Conservation (phyloP, 768 basidiomycete species). For the Leucosporidium creatinivorum region DNA sequence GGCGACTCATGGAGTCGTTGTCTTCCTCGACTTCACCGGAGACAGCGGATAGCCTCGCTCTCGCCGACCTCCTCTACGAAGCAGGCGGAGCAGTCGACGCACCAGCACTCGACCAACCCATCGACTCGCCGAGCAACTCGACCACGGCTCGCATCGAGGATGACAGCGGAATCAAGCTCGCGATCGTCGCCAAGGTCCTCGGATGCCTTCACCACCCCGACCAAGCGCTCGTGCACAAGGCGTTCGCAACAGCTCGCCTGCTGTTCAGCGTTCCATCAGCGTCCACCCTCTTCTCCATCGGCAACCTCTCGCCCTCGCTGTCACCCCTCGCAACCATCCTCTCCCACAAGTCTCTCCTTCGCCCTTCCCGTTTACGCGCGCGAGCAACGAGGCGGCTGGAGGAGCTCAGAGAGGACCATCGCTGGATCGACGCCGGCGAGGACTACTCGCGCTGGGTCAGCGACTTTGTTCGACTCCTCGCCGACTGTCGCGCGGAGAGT, state of each 20-base stretch:
- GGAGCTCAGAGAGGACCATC: background rate
- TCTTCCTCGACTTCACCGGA: background rate
- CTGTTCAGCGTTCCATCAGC: slow-evolving; percentile 8
- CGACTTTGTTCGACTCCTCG: slow-evolving; percentile 20
- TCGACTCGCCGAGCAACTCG: background rate
- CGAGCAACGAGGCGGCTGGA: background rate
- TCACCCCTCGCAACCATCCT: slow-evolving; percentile 1
- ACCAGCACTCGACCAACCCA: slow-evolving; percentile 7
- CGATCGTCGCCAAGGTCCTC: slow-evolving; percentile 6
- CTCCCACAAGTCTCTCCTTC: background rate
- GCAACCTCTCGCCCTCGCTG: background rate
- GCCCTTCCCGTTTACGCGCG: background rate
- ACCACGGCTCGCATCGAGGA: background rate
- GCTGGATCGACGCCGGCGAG: background rate
- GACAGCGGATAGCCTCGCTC: slow-evolving; percentile 12
- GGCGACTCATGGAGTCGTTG: slow-evolving; percentile 18
- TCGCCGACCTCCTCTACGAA: slow-evolving; percentile 24
- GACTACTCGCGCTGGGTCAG: slow-evolving; percentile 15
- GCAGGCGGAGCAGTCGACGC: slow-evolving; percentile 2
- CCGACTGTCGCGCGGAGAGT: slow-evolving; percentile 19
- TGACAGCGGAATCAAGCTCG: slow-evolving; percentile 15
- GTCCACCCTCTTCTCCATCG: background rate
- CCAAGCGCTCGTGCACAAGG: background rate
- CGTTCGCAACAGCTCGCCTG: slow-evolving; percentile 6
- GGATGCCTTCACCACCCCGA: background rate